phyloP scores from a whole-genome alignment of 352 stramenopile genomes.

The Saprolegnia parasitica region DNA sequence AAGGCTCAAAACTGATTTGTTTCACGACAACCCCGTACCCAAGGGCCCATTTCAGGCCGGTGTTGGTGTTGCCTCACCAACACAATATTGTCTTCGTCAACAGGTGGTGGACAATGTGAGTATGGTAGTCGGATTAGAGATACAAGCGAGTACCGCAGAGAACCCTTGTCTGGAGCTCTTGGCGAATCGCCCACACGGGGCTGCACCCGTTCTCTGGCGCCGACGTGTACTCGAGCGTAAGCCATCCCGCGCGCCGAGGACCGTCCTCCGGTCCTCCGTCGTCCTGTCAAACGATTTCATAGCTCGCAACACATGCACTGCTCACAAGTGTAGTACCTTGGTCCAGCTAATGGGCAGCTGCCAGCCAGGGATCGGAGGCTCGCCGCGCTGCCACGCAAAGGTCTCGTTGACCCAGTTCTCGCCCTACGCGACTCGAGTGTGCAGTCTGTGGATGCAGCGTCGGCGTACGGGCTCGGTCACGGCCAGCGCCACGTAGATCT shows the following conservation, averaged over 20 bases:
- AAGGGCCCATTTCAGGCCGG: too few relatives aligned
- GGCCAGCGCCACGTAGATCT: conserved; percentile 71
- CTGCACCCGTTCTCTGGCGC: conserved; percentile 57
- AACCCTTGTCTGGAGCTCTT: conserved; percentile 50
- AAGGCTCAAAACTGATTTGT: neutral
- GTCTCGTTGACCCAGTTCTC: conserved; percentile 84
- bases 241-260: conserved; percentile 58
- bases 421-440: conserved; percentile 23
- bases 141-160: conserved; percentile 66
- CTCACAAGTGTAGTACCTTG: conserved; percentile 35
- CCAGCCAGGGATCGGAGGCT: conserved; percentile 67
- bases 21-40: neutral
- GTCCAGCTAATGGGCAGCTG: conserved; percentile 74
- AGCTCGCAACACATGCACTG: neutral
- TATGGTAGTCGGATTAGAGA: conserved; percentile 24
- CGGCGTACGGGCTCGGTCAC: conserved; percentile 52
- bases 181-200: conserved; percentile 50
- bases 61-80: too few relatives aligned
- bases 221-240: conserved; percentile 74
- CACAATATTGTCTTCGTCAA: conserved; percentile 2
- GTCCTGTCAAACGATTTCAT: conserved; percentile 34
- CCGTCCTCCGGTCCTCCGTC: conserved; percentile 47
- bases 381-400: conserved; percentile 46
- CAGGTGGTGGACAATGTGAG: neutral
- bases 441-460: neutral